Evolutionary conservation across 352 stramenopile species (phyloP).

Genomic region (Stramenopiles sp.): DNA sequence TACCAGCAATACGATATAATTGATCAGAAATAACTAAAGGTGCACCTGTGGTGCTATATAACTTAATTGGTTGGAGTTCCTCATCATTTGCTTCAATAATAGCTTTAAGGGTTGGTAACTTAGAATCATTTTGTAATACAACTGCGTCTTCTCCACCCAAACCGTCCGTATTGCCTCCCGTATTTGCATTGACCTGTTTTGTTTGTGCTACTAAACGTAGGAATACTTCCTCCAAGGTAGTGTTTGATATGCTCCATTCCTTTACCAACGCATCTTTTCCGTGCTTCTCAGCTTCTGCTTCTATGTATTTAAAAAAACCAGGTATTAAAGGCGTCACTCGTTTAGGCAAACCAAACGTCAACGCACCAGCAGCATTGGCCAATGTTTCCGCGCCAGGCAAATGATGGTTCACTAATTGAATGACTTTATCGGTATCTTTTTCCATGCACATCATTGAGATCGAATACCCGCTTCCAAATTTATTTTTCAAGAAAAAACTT

Average conservation of each 20-base stretch:
- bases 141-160: not conserved
- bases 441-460: not conserved
- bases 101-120: not conserved
- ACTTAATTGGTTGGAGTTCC: not conserved
- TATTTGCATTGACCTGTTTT: not conserved
- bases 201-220: constrained; percentile 48
- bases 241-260: constrained; percentile 4
- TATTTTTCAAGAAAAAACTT: constrained; percentile 75
- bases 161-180: not conserved
- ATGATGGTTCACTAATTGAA: not conserved
- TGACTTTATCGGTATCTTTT: not conserved
- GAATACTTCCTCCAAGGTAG: constrained; percentile 8
- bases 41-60: not conserved
- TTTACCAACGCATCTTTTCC: not conserved
- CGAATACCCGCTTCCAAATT: constrained; percentile 64
- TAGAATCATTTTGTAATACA: not conserved
- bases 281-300: not conserved
- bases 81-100: not conserved
- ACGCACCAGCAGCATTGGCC: not conserved
- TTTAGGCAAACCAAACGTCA: not conserved
- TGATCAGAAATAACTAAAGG: not conserved
- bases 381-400: not conserved
- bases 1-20: not conserved
- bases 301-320: not conserved
- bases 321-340: not conserved